phyloP scores from a whole-genome alignment of 1,139 yeast genomes.

The Zygosaccharomyces sapae region DNA sequence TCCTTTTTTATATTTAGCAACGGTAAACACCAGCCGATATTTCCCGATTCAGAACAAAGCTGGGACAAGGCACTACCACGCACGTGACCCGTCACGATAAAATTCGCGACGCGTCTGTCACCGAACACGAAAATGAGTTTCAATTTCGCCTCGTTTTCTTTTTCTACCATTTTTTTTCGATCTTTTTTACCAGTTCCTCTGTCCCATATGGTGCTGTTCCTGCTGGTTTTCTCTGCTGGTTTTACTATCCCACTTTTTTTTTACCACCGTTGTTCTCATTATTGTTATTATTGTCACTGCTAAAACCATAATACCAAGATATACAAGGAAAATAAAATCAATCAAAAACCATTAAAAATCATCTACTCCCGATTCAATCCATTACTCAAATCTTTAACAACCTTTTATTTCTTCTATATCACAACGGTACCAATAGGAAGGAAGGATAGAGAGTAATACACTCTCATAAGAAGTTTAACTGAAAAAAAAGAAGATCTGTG shows the following conservation, averaged over 20 bases:
- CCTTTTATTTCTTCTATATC: too few species aligned
- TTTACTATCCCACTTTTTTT: neutral
- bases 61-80: neutral
- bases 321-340: too few species aligned
- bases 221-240: slow-evolving; percentile 1
- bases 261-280: too few species aligned
- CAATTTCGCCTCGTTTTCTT: neutral
- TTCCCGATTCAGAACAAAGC: neutral
- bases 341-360: too few species aligned
- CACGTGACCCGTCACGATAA: neutral
- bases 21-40: neutral
- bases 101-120: neutral
- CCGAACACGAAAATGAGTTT: neutral
- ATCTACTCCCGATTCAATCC: too few species aligned
- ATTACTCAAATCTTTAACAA: too few species aligned
- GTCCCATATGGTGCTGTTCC: neutral
- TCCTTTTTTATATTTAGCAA: too few species aligned
- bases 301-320: neutral
- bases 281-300: neutral
- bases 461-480: too few species aligned
- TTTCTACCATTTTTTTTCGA: neutral
- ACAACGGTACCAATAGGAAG: too few species aligned
- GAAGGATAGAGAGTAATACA: too few species aligned
- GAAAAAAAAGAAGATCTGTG: too few species aligned
- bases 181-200: neutral